These are phyloP conservation scores for Colletotrichum spinosum DNA, from an alignment of 2,329 filamentous ascomycete genomes.

Conservation along the genomic window DNA sequence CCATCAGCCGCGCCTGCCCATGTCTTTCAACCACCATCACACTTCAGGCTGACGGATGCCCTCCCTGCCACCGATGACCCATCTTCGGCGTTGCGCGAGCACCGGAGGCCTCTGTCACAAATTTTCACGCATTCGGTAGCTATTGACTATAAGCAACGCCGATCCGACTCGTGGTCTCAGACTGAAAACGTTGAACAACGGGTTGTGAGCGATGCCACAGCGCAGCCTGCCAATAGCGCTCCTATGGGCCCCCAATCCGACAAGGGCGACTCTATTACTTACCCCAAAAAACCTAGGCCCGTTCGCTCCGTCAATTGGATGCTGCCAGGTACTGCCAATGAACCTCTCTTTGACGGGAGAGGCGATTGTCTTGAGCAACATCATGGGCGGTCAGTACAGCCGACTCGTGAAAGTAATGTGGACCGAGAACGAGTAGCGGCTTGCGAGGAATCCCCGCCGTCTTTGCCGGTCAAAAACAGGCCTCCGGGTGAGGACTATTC, in stretches of 20 bases:
- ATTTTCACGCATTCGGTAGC: constrained; percentile 33
- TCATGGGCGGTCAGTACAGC: not conserved
- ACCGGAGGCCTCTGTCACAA: not conserved
- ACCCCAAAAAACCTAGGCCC: constrained; percentile 11
- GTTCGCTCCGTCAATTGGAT: constrained; percentile 28
- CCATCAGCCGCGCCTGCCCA: not conserved
- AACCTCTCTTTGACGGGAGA: not conserved
- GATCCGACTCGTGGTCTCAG: constrained; percentile 48
- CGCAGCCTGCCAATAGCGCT: constrained; percentile 39
- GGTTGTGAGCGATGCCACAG: constrained; percentile 43
- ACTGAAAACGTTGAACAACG: constrained; percentile 34
- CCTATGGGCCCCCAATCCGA: not conserved
- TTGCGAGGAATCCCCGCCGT: no score
- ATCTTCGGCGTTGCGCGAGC: not conserved
- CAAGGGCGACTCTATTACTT: not conserved
- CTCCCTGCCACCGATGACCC: not conserved
- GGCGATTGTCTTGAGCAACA: not conserved
- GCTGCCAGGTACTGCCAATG: constrained; percentile 16
- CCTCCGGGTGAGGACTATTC: no score
- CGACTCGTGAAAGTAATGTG: not conserved
- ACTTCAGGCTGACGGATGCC: constrained; percentile 20
- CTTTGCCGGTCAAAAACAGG: no score
- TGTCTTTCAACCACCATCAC: not conserved
- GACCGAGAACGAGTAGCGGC: not conserved
- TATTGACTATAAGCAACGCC: constrained; percentile 23